These are phyloP conservation scores for Ganoderma resinaceum DNA, from an alignment of 1,284 basidiomycete species.

Conservation along the genomic window DNA sequence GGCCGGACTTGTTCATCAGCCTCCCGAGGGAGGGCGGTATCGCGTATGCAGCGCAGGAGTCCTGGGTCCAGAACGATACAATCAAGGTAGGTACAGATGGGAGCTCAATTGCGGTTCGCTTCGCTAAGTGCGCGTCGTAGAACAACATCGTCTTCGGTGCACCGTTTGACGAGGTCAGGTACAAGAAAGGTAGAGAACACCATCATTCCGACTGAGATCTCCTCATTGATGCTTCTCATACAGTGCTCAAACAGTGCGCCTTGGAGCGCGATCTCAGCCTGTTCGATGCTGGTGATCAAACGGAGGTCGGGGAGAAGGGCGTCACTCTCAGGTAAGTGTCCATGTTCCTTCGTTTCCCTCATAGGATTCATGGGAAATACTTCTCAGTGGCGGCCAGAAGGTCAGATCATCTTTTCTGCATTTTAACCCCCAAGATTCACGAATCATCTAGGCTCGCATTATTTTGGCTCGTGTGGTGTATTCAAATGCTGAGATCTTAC, in stretches of 20 bases:
- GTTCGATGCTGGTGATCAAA: slow-evolving; percentile 79
- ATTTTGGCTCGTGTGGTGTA: slow-evolving; percentile 80
- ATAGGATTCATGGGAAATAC: slow-evolving; percentile 22
- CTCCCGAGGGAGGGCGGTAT: slow-evolving; percentile 73
- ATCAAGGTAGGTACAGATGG: slow-evolving; percentile 43
- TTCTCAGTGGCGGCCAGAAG: slow-evolving; percentile 70
- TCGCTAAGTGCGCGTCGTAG: slow-evolving; percentile 20
- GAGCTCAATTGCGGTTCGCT: neutral
- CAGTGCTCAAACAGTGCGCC: slow-evolving; percentile 68
- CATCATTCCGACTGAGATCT: slow-evolving; percentile 16
- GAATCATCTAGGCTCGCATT: slow-evolving; percentile 58
- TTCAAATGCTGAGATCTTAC: slow-evolving; percentile 63
- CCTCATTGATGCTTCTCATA: slow-evolving; percentile 42
- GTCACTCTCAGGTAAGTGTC: slow-evolving; percentile 53
- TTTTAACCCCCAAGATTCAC: neutral
- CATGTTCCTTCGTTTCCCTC: neutral
- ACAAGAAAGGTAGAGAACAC: slow-evolving; percentile 46
- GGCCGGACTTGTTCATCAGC: slow-evolving; percentile 65
- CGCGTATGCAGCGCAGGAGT: slow-evolving; percentile 79
- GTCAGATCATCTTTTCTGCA: neutral
- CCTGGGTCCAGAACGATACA: slow-evolving; percentile 73
- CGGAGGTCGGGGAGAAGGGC: slow-evolving; percentile 75
- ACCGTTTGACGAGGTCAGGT: slow-evolving; percentile 49
- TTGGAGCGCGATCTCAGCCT: slow-evolving; percentile 68
- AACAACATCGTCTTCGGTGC: slow-evolving; percentile 55